Conservation (phyloP, 23 red algal species). For the Gracilaria caudata region DNA sequence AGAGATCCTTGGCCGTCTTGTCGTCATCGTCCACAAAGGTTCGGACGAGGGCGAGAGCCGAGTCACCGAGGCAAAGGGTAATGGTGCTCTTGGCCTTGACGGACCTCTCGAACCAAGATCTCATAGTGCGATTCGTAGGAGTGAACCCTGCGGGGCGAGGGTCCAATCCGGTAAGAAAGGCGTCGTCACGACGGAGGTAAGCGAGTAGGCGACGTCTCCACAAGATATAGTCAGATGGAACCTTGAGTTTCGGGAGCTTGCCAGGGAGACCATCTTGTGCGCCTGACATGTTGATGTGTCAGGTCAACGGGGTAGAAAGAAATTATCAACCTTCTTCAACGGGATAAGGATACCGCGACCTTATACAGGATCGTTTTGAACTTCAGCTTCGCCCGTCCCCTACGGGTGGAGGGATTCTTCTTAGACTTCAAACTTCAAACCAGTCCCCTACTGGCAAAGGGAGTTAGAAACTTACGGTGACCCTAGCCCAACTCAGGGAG, state of each 20-base stretch:
- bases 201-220: conserved; percentile 11
- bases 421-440: not conserved
- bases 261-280: conserved; percentile 1
- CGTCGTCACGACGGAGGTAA: conserved; percentile 30
- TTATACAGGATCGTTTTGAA: not conserved
- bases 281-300: not conserved
- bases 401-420: too few species aligned
- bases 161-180: conserved; percentile 8
- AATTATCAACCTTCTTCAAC: not conserved
- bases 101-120: conserved; percentile 3
- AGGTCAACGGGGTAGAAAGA: not conserved
- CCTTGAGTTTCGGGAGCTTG: conserved; percentile 28
- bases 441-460: too few species aligned
- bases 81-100: conserved; percentile 15
- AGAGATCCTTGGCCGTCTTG: conserved; percentile 32
- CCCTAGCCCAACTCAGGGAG: too few species aligned
- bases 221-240: not conserved
- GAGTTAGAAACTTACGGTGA: too few species aligned
- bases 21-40: conserved; percentile 32
- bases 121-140: not conserved
- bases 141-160: not conserved
- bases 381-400: not conserved
- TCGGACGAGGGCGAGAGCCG: not conserved
- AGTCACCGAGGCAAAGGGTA: conserved; percentile 22
- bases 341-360: not conserved